These are phyloP conservation scores for Didymella pomorum DNA, from an alignment of 2,329 filamentous ascomycete genomes.

Conservation along the genomic window DNA sequence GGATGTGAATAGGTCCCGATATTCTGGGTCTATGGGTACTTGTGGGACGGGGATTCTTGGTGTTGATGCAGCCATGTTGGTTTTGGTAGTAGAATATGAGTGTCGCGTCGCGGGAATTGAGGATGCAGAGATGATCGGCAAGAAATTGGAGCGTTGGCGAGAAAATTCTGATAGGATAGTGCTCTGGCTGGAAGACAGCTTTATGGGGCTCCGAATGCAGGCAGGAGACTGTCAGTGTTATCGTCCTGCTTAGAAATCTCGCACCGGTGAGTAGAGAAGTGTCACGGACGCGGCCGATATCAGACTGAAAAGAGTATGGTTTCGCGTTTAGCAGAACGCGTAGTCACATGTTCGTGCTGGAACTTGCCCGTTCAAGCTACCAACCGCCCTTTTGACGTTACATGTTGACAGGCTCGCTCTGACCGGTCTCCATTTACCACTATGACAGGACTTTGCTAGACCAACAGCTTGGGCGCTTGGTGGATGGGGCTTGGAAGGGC, in stretches of 20 bases:
- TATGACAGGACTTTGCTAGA: neutral
- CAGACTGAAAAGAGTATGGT: constrained; percentile 14
- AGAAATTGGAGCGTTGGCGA: too few relatives aligned
- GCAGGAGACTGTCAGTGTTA: neutral
- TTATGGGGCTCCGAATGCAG: neutral
- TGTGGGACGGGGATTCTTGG: constrained; percentile 30
- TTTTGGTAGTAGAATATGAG: neutral
- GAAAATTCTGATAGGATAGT: too few relatives aligned
- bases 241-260: neutral
- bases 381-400: constrained; percentile 3
- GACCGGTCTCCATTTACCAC: neutral
- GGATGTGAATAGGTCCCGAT: constrained; percentile 37
- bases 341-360: constrained; percentile 12
- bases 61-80: constrained; percentile 1
- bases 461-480: neutral
- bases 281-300: constrained; percentile 5
- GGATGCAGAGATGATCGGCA: too few relatives aligned
- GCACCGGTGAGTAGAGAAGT: constrained; percentile 5
- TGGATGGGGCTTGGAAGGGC: neutral
- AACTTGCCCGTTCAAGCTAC: neutral
- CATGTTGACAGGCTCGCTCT: neutral
- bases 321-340: constrained; percentile 15
- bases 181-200: neutral
- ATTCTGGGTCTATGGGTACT: constrained; percentile 33
- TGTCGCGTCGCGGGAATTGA: neutral